Conservation (phyloP, 2,329 filamentous ascomycete species). For the Triangularia setosa region DNA sequence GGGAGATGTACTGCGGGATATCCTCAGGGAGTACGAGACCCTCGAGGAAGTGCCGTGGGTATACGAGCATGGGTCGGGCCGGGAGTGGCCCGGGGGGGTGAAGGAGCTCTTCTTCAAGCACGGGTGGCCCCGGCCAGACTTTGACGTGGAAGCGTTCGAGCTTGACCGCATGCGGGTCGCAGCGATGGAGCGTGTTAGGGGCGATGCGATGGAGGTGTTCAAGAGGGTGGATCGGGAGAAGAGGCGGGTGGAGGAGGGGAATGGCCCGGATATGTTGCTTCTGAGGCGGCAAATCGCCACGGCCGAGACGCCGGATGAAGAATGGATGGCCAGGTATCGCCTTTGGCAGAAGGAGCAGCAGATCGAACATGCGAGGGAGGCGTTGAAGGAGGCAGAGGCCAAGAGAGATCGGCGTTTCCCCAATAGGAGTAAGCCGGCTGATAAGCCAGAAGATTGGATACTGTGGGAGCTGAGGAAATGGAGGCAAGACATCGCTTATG, state of each 20-base stretch:
- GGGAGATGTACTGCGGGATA: conserved; percentile 20
- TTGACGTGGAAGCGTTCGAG: conserved; percentile 24
- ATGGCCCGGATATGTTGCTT: neutral
- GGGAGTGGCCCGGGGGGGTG: conserved; percentile 10
- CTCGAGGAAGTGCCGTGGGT: conserved; percentile 20
- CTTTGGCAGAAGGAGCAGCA: neutral
- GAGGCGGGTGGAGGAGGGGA: neutral
- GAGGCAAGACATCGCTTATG: neutral
- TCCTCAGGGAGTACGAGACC: conserved; percentile 19
- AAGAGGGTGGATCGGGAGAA: neutral
- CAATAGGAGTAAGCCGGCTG: neutral
- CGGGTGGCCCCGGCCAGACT: conserved; percentile 23
- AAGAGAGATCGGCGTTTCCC: conserved; percentile 10
- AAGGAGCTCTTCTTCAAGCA: conserved; percentile 21
- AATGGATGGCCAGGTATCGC: conserved; percentile 12
- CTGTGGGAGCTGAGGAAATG: neutral
- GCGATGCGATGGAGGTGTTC: neutral
- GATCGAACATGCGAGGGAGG: neutral
- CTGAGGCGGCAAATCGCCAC: neutral
- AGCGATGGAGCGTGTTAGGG: neutral
- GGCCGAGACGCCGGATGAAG: conserved; percentile 9
- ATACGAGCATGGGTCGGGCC: neutral
- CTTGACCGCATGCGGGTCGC: conserved; percentile 7
- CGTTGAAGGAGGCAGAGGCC: conserved; percentile 1
- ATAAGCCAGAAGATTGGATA: neutral